Evolutionary conservation across 2,329 filamentous ascomycete genomes (phyloP).

Genomic region (Fusarium torulosum): DNA sequence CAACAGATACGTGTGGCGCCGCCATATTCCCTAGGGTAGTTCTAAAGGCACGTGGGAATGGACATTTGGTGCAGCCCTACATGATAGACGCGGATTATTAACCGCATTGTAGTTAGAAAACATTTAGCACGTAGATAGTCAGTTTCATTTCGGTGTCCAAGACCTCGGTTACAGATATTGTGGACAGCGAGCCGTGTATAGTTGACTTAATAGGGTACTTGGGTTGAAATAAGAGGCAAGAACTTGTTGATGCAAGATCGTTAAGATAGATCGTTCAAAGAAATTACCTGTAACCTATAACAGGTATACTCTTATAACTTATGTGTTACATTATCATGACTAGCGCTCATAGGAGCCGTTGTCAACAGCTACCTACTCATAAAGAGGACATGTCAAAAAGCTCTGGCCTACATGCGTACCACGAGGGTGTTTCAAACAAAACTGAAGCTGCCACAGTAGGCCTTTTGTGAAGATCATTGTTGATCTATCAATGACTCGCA

Average conservation of each 20-base stretch:
- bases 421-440: slow-evolving; percentile 25
- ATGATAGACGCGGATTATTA: slow-evolving; percentile 19
- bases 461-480: slow-evolving; percentile 21
- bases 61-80: slow-evolving; percentile 26
- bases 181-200: not conserved
- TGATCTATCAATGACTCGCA: slow-evolving; percentile 25
- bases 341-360: not conserved
- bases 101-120: slow-evolving; percentile 25
- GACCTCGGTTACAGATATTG: slow-evolving; percentile 19
- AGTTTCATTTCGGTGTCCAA: slow-evolving; percentile 22
- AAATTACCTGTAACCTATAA: slow-evolving; percentile 1
- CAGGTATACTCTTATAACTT: not conserved
- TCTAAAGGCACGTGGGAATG: slow-evolving; percentile 15
- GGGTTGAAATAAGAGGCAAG: not conserved
- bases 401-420: not conserved
- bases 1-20: slow-evolving; percentile 4
- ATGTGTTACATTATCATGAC: not conserved
- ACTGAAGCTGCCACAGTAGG: slow-evolving; percentile 20
- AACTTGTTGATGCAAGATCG: not conserved
- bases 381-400: not conserved
- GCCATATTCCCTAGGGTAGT: slow-evolving; percentile 10
- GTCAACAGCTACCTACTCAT: not conserved
- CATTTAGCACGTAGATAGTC: slow-evolving; percentile 13
- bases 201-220: not conserved
- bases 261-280: not conserved